These are phyloP conservation scores for Saururus chinensis DNA, from an alignment of 164 flowering plant species.

Conservation along the genomic window DNA sequence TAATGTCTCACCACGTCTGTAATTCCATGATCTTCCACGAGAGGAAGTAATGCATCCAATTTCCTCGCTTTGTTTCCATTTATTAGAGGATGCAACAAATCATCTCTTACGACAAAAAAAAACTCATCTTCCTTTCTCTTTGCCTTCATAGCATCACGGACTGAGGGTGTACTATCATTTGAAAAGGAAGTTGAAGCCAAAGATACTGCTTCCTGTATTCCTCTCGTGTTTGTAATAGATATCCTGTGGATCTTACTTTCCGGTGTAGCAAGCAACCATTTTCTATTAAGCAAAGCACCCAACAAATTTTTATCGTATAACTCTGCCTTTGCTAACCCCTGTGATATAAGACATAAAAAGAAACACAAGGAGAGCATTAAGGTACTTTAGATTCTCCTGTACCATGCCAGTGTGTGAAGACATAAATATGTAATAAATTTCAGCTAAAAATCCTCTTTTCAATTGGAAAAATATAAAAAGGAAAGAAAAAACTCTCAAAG, in stretches of 20 bases:
- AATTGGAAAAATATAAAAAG: not conserved
- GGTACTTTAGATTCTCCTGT: not conserved
- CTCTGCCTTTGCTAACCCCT: constrained; percentile 7
- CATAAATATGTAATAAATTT: not conserved
- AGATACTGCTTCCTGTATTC: constrained; percentile 8
- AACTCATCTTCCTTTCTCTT: constrained; percentile 20
- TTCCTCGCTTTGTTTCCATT: constrained; percentile 96
- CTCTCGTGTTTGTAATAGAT: constrained; percentile 20
- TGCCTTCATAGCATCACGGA: constrained; percentile 29
- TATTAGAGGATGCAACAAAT: constrained; percentile 77
- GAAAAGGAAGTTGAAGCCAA: constrained; percentile 19
- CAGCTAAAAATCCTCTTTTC: not conserved
- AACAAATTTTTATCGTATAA: constrained; percentile 24
- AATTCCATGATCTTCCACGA: constrained; percentile 51
- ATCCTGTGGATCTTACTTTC: constrained; percentile 60
- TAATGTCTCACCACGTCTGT: constrained; percentile 74
- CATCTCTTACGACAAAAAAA: constrained; percentile 83
- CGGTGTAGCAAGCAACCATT: constrained; percentile 62
- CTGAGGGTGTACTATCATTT: constrained; percentile 30
- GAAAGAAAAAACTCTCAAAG: no score
- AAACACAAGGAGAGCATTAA: not conserved
- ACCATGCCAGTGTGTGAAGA: not conserved
- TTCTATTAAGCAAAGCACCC: constrained; percentile 51
- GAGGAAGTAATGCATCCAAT: constrained; percentile 75
- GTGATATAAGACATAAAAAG: not conserved